Base-by-base conservation (phyloP, 192 early-diverging fungal species). In the Podila minutissima region DNA sequence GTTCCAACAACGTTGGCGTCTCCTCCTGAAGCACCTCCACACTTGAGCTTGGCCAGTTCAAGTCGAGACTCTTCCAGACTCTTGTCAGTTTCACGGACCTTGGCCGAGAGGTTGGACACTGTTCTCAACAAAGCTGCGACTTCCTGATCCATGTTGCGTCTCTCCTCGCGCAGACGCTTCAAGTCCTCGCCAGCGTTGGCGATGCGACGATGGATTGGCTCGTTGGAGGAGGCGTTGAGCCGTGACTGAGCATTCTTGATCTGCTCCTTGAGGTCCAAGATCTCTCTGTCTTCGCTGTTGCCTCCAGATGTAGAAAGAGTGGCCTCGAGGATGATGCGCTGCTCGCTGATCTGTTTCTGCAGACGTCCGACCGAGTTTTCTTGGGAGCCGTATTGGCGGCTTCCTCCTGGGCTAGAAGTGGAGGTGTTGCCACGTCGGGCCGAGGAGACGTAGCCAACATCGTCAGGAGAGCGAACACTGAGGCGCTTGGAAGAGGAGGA, bases 101-200 rank as follows among this genome's bases (percentile, higher is more conserved):
- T 84, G 58, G 38, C n/a, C 26, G 87, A 59, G 13, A 88, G 65
- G 9, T 68, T 64, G 9, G 82, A 71, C 17, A 90, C 61, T 1
- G 73, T 61, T 49, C 79, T 66, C 20, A 84, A 66, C 2, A 90
- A 49, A 49, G 76, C 69, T 13, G 72, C 41, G 7, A 88, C 46
- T 57, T 90, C 88, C 20, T 72, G 62, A 29, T 85, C 84, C 64
- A 90, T 71, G 59, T 85, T 76, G 37, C 81, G 81, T 15, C 86
- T 76, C 60, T 89, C 82, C 32, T 88, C 86, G 5, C 84, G 76
- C 11, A 90, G 59, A 64, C 74, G 71, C 6, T 74, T 72, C 26
- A 90, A 64, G 50, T 88, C 87, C 28, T 81, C 65, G 12, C 71
- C 74, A 28, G 82, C 84, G 29, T 74, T 75, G 33, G 62, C 69